phyloP scores from a whole-genome alignment of 208 protist genomes.

The Trypanosoma melophagium region DNA sequence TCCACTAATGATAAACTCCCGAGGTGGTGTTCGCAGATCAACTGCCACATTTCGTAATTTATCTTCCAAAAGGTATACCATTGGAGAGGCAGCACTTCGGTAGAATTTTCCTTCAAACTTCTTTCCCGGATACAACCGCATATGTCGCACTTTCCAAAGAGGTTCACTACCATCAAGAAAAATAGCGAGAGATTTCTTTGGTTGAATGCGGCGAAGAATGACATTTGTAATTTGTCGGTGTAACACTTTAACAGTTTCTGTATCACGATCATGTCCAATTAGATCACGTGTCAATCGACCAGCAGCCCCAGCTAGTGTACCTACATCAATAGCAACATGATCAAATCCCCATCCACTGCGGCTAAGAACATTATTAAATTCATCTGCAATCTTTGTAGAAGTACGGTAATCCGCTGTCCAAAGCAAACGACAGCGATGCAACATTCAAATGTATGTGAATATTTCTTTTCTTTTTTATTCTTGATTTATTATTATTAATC shows the following conservation, averaged over 20 bases:
- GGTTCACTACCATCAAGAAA: constrained; percentile 68
- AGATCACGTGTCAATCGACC: constrained; percentile 61
- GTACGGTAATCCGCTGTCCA: constrained; percentile 42
- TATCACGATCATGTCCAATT: constrained; percentile 60
- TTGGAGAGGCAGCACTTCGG: constrained; percentile 69
- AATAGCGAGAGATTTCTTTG: constrained; percentile 62
- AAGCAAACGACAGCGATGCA: constrained; percentile 25
- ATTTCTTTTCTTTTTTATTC: neutral
- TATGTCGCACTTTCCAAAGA: constrained; percentile 70
- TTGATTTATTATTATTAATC: neutral
- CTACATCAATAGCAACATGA: constrained; percentile 70
- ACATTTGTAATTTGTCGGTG: constrained; percentile 52
- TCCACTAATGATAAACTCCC: constrained; percentile 61
- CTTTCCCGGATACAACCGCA: constrained; percentile 55
- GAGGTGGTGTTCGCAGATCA: constrained; percentile 43
- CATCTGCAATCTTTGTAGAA: constrained; percentile 45
- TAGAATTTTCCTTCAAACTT: constrained; percentile 64
- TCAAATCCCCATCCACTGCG: constrained; percentile 48
- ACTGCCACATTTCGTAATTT: constrained; percentile 37
- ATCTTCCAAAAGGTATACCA: constrained; percentile 70
- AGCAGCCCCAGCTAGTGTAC: constrained; percentile 36
- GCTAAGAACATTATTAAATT: constrained; percentile 47
- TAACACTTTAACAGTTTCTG: constrained; percentile 57
- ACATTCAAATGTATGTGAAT: constrained; percentile 11
- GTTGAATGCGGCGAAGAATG: constrained; percentile 55